Conservation (phyloP, 2,329 filamentous ascomycete species). For the Ophiostoma tasmaniense region DNA sequence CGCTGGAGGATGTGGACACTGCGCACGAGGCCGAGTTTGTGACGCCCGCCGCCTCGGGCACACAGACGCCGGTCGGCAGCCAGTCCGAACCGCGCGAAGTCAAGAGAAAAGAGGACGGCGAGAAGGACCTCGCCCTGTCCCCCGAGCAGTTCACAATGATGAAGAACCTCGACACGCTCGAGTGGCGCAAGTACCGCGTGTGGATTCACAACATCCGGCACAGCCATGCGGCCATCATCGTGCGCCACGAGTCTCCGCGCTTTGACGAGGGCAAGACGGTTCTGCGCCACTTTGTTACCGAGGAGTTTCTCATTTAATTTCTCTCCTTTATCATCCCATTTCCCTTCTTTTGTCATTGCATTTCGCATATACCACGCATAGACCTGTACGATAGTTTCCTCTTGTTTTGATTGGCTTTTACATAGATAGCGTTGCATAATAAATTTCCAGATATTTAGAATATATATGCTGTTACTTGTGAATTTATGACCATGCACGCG, state of each 20-base stretch:
- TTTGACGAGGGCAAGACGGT: conserved; percentile 74
- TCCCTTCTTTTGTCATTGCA: not conserved
- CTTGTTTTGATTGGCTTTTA: not conserved
- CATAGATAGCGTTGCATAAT: not conserved
- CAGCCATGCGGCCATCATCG: conserved; percentile 84
- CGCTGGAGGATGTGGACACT: conserved; percentile 64
- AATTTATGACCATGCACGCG: not conserved
- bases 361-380: conserved; percentile 2
- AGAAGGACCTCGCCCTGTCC: conserved; percentile 62
- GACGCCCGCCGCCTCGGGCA: conserved; percentile 33
- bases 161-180: conserved; percentile 58
- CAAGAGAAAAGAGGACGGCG: not conserved
- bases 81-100: not conserved
- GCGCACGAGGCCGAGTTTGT: conserved; percentile 65
- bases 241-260: conserved; percentile 56
- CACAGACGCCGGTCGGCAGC: not conserved
- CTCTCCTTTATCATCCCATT: not conserved
- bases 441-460: not conserved
- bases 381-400: not conserved
- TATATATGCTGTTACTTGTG: not conserved
- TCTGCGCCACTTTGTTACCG: conserved; percentile 69
- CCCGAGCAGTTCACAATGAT: conserved; percentile 81
- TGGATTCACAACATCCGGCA: conserved; percentile 72
- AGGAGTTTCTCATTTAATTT: conserved; percentile 57
- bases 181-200: conserved; percentile 58